Base-by-base conservation (phyloP, 1,139 yeast genomes). In the Lodderomyces beijingensis region DNA sequence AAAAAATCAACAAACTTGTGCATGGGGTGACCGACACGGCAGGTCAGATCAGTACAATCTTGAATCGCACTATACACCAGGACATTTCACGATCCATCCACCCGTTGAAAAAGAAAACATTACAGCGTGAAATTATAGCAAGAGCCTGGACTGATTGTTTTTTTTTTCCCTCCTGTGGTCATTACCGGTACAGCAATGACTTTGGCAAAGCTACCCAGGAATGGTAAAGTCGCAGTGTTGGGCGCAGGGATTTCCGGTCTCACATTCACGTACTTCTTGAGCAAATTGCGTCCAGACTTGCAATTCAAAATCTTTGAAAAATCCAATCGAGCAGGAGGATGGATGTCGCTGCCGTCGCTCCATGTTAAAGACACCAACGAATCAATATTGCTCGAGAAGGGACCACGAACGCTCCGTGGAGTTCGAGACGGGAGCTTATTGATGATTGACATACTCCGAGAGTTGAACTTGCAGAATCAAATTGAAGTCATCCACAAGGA, bases 211-310 rank as follows among this genome's bases (percentile, higher is more conserved):
- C 28, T 44, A 17, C 55, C 52, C 5, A 45, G 36, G 5, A 59
- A 62, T 36, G 72, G 75, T 3, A 56, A 47, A 19, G 77, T 81
- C 2, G 87, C 79, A 1, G 80, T 89, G 1, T 52, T 87, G 3
- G 98, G 98, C 0, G 84, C 85, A 0, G 98, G 98, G 0, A 72
- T 89, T 3, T 82, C 95, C 1, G 97, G 97, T 0, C 65, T 91
- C 3, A 65, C 91, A 2, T 79, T 76, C 46, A 81, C 93, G 0
- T 88, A 84, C 55, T 84, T 84, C 46, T 63, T 89, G 14, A 65
- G 72, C 25, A 73, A 71, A 39, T 53, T 85, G 10, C 66, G 96
- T 32, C 91, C 91, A 0, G 95, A 87, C 51, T 46, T 86, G 14
- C 57, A 60, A 7, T 70, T 91, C 33, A 74, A 75, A 2, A 53